Base-by-base conservation (phyloP, 1,284 basidiomycete species). In the Irpex rosettiformis region DNA sequence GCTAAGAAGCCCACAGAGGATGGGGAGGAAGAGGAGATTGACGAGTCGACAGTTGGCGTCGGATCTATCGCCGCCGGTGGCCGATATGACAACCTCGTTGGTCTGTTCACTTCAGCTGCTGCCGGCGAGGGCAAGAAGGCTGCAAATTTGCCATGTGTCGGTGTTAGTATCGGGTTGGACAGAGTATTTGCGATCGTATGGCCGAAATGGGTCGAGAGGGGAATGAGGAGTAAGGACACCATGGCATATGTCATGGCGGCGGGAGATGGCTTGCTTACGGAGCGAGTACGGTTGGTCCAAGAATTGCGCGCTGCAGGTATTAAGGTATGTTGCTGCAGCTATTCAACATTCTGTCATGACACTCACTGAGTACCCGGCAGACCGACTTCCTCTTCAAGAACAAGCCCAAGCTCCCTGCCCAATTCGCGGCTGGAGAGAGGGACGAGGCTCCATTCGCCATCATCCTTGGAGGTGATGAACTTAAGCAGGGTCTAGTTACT, bases 1-100 rank as follows among this genome's bases (percentile, higher is more conserved):
- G 65, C 76, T 54, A 83, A 82, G 66, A 84, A 85, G 64, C 79
- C 80, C 45, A 64, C 71, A 0, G 66, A 61, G 7, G 79, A 77
- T 2, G 83, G 79, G 13, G 89, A 89, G 29, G 93, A 93, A 56
- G 92, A 95, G 61, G 95, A 96, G 66, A 77, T 96, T 47, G 96
- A 98, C 75, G 96, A 98, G 72, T 91, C 89, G 2, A 83, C 89
- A 59, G 88, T 99, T 30, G 96, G 97, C 42, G 95, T 99, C 2
- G 97, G 96, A 24, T 98, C 95, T 18, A 97, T 99, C 69, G 97
- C 96, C 5, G 97, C 93, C 0, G 97, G 97, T 18, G 96, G 97
- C 11, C 83, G 96, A 49, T 99, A 99, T 77, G 96, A 99, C 77
- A 90, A 92, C 64, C 88, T 99, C n/a, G 96, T 99, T 1, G 91